A percentile compares a stretch with the other conserved stretches of the same genome.
phyloP scores from a whole-genome alignment of 1,139 yeast species.

The Pichia sp. region DNA sequence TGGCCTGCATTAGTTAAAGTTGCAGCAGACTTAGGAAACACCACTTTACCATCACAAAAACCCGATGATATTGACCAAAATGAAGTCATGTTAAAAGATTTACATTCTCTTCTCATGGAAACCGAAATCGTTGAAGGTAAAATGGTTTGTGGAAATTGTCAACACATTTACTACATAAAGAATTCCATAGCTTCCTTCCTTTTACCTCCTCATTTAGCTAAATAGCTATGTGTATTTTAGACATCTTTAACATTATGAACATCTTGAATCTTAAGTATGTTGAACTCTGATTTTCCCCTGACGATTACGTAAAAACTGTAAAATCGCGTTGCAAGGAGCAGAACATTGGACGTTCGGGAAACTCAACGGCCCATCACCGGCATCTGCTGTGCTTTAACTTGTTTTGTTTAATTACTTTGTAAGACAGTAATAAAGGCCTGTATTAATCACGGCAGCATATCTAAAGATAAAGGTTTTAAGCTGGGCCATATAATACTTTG shows the following conservation, averaged over 20 bases:
- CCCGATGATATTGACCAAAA: slow-evolving; percentile 43
- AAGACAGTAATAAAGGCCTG: too few relatives aligned
- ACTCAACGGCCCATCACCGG: neutral
- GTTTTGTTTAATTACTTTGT: too few relatives aligned
- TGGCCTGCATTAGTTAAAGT: slow-evolving; percentile 81
- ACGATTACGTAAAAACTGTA: neutral
- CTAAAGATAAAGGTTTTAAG: too few relatives aligned
- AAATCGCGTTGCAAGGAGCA: neutral
- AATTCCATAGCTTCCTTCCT: slow-evolving; percentile 91
- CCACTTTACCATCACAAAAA: slow-evolving; percentile 52
- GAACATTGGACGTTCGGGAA: neutral
- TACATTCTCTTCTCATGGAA: slow-evolving; percentile 74
- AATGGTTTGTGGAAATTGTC: slow-evolving; percentile 83
- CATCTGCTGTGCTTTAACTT: neutral
- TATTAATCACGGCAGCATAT: too few relatives aligned
- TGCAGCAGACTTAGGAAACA: slow-evolving; percentile 70
- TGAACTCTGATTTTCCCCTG: too few relatives aligned
- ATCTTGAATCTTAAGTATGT: too few relatives aligned
- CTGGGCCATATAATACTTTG: too few relatives aligned
- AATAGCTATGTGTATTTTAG: slow-evolving; percentile 2
- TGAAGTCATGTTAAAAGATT: slow-evolving; percentile 63
- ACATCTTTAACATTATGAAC: neutral
- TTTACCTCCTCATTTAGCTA: slow-evolving; percentile 86
- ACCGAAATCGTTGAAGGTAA: slow-evolving; percentile 83
- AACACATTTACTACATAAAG: slow-evolving; percentile 82